These are phyloP conservation scores for Prunella vulgaris DNA, from an alignment of 257 asterid species.

Conservation along the genomic window DNA sequence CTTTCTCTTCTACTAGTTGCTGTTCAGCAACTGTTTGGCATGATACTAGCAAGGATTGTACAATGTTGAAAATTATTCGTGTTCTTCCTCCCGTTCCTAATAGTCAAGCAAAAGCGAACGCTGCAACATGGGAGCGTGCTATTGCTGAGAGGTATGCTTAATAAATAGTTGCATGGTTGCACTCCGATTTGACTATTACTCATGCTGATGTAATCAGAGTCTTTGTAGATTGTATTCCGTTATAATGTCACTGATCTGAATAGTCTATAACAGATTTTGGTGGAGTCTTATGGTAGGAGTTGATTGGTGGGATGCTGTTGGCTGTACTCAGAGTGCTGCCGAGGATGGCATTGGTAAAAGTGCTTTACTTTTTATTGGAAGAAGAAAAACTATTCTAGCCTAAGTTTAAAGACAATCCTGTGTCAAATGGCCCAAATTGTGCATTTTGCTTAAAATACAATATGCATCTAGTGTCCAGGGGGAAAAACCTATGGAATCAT, in stretches of 20 bases:
- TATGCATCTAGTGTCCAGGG: neutral
- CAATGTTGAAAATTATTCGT: conserved; percentile 78
- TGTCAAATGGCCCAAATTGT: neutral
- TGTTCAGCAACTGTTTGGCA: conserved; percentile 99
- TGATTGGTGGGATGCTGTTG: conserved; percentile 99
- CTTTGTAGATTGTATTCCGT: neutral
- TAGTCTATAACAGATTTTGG: conserved; percentile 74
- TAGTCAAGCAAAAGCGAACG: conserved; percentile 71
- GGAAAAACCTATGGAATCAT: neutral
- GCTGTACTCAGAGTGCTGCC: conserved; percentile 99
- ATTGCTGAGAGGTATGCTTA: conserved; percentile 89
- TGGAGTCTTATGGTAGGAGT: conserved; percentile 99
- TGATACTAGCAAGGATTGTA: conserved; percentile 69
- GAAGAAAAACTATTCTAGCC: conserved; percentile 6
- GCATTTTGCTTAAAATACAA: neutral
- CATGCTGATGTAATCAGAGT: neutral
- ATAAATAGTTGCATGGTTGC: conserved; percentile 15
- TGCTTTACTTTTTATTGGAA: conserved; percentile 4
- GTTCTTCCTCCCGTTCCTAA: conserved; percentile 86
- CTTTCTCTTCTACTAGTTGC: conserved; percentile 98
- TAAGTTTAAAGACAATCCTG: neutral
- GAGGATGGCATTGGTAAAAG: conserved; percentile 95
- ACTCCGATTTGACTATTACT: conserved; percentile 13
- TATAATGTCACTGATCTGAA: conserved; percentile 14
- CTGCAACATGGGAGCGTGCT: conserved; percentile 96